These are phyloP conservation scores for Elaeagnus macrophylla DNA, from an alignment of 306 rosid genomes.

Conservation along the genomic window DNA sequence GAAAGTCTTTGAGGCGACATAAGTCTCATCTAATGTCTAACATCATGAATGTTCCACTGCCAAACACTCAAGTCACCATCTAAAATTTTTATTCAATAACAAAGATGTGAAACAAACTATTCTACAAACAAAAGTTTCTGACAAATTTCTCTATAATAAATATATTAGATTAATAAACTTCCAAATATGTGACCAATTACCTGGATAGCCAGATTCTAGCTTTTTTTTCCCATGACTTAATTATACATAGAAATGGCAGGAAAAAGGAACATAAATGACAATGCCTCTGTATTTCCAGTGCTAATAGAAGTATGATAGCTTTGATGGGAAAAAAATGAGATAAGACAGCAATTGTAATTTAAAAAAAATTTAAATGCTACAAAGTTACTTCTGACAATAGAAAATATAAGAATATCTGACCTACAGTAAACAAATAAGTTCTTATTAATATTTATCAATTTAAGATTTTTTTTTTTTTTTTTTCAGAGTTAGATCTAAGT, in stretches of 20 bases:
- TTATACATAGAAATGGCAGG: slow-evolving; percentile 54
- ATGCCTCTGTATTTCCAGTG: slow-evolving; percentile 6
- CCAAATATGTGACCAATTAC: slow-evolving; percentile 29
- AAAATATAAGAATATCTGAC: too few species aligned
- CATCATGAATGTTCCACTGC: not conserved
- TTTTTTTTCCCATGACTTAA: slow-evolving; percentile 96
- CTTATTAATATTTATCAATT: too few species aligned
- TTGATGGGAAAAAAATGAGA: too few species aligned
- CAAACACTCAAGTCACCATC: not conserved
- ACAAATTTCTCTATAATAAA: not conserved
- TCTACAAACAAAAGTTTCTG: not conserved
- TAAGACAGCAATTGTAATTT: not conserved
- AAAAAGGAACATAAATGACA: slow-evolving; percentile 14
- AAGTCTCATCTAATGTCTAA: not conserved
- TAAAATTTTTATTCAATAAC: not conserved
- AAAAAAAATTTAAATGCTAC: too few species aligned
- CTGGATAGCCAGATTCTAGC: slow-evolving; percentile 90
- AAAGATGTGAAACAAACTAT: not conserved
- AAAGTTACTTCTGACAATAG: too few species aligned
- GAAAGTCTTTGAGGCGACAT: too few species aligned
- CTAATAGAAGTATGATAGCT: too few species aligned
- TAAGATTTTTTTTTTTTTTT: too few species aligned
- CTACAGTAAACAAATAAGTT: too few species aligned
- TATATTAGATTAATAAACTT: slow-evolving; percentile 10
- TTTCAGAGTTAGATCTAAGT: too few species aligned